These are phyloP conservation scores for Colletotrichum salicis DNA, from an alignment of 2,329 filamentous ascomycete species.

Conservation along the genomic window DNA sequence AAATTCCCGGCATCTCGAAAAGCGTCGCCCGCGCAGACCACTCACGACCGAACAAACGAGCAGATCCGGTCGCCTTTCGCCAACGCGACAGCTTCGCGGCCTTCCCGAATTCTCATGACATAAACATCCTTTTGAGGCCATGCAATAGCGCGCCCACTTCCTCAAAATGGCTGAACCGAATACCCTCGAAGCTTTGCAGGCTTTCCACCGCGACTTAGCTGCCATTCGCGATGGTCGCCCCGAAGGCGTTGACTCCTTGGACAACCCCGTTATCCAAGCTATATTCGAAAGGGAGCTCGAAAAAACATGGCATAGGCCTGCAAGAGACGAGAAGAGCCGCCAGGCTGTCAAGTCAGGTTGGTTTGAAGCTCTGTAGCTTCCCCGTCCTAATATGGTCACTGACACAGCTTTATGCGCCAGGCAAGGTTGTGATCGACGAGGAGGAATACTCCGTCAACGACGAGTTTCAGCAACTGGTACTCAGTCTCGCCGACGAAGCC, in stretches of 20 bases:
- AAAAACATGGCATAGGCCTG: slow-evolving; percentile 77
- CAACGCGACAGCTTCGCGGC: slow-evolving; percentile 33
- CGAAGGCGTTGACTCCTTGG: slow-evolving; percentile 71
- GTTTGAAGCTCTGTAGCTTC: slow-evolving; percentile 35
- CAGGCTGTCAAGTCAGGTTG: slow-evolving; percentile 75
- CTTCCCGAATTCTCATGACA: slow-evolving; percentile 27
- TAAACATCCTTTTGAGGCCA: slow-evolving; percentile 42
- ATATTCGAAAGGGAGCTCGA: slow-evolving; percentile 79
- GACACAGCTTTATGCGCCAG: slow-evolving; percentile 56
- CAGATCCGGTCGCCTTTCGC: slow-evolving; percentile 17
- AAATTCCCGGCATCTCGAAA: slow-evolving; percentile 36
- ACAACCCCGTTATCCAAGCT: slow-evolving; percentile 75
- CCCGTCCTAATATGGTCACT: not conserved
- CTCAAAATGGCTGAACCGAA: slow-evolving; percentile 77
- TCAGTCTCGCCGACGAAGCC: slow-evolving; percentile 87
- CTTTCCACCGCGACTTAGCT: slow-evolving; percentile 86
- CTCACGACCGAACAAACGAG: slow-evolving; percentile 6
- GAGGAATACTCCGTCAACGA: slow-evolving; percentile 84
- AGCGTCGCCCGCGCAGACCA: slow-evolving; percentile 18
- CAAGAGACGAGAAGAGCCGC: slow-evolving; percentile 80
- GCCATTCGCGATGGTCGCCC: slow-evolving; percentile 76
- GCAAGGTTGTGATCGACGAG: slow-evolving; percentile 78
- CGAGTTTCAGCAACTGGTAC: slow-evolving; percentile 84
- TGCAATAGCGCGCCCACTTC: slow-evolving; percentile 56
- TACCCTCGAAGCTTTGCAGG: slow-evolving; percentile 80